Evolutionary conservation across 2,329 filamentous ascomycete genomes (phyloP).

Genomic region (Gremmenia infestans): DNA sequence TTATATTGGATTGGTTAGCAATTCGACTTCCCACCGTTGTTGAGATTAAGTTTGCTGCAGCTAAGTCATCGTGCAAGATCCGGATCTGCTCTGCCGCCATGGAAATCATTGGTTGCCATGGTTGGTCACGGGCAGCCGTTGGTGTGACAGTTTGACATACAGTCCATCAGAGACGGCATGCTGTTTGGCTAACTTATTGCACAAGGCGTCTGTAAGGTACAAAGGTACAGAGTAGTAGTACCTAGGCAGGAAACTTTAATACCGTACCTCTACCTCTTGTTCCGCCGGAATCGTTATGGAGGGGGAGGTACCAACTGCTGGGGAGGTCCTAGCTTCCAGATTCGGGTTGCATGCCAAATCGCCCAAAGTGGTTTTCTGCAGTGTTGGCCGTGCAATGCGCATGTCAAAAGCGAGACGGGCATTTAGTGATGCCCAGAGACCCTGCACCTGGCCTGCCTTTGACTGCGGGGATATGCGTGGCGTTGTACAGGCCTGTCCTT

Average conservation of each 20-base stretch:
- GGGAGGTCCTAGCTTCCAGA: background rate
- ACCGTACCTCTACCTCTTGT: too few relatives aligned
- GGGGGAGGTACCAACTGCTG: background rate
- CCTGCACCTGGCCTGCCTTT: conserved; percentile 5
- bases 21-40: conserved; percentile 1
- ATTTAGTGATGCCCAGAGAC: conserved; percentile 7
- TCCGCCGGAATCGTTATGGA: too few relatives aligned
- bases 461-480: conserved; percentile 14
- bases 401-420: background rate
- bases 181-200: too few relatives aligned
- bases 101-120: conserved; percentile 13
- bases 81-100: conserved; percentile 5
- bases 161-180: conserved; percentile 7
- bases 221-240: background rate
- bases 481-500: conserved; percentile 7
- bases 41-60: conserved; percentile 14
- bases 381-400: conserved; percentile 3
- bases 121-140: background rate
- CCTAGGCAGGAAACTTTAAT: too few relatives aligned
- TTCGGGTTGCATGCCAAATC: background rate
- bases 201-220: conserved; percentile 12
- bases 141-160: background rate
- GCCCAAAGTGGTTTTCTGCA: conserved; percentile 8
- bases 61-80: conserved; percentile 1
- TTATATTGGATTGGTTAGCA: background rate